Conservation (phyloP, 106 monocot species). For the Narthecium ossifragum region DNA sequence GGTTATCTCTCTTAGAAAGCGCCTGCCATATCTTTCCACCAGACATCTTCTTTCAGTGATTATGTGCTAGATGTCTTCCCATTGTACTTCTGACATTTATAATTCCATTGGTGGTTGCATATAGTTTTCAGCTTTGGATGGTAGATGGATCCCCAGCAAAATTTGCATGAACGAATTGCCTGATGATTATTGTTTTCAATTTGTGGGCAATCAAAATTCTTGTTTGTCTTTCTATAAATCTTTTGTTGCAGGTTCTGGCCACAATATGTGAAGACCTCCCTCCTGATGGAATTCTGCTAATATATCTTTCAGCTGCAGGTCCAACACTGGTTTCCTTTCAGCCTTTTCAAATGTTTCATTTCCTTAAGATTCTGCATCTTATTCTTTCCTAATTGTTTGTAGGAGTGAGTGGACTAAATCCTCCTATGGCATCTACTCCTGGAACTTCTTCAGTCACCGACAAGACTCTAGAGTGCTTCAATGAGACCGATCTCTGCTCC, state of each 20-base stretch:
- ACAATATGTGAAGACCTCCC: conserved; percentile 90
- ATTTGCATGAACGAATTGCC: no score
- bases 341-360: neutral
- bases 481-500: conserved; percentile 16
- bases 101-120: no score
- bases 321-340: neutral
- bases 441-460: conserved; percentile 24
- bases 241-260: conserved; percentile 64
- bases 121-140: no score
- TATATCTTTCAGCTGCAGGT: conserved; percentile 92
- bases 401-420: conserved; percentile 30
- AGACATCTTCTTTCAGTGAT: no score
- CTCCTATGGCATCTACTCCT: conserved; percentile 16
- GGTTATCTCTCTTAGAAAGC: no score
- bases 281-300: conserved; percentile 67
- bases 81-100: no score
- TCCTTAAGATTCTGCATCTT: neutral
- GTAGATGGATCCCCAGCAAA: no score
- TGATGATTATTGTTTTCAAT: no score
- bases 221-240: neutral
- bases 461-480: conserved; percentile 25
- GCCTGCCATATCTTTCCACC: no score
- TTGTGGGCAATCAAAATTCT: no score
- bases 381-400: conserved; percentile 4
- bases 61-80: no score